These are phyloP conservation scores for Ilyonectria sp. DNA, from an alignment of 2,329 filamentous ascomycete species.

Conservation along the genomic window DNA sequence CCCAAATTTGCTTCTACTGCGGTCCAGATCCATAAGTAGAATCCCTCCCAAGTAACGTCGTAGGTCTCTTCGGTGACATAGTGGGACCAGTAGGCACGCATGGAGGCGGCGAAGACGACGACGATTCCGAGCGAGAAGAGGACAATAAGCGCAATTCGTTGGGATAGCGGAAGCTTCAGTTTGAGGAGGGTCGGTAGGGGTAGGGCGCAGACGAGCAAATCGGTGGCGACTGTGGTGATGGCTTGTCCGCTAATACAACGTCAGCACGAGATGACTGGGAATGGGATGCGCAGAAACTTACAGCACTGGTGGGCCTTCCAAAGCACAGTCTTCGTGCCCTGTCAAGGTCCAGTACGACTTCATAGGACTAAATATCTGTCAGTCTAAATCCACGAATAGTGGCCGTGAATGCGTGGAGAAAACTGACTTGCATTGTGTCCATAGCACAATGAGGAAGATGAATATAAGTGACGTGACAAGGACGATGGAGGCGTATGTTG, in stretches of 20 bases:
- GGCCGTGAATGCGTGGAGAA: neutral
- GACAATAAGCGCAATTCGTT: conserved; percentile 54
- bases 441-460: conserved; percentile 54
- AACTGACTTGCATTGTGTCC: conserved; percentile 56
- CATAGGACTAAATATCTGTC: conserved; percentile 33
- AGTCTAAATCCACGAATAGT: neutral
- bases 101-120: conserved; percentile 54
- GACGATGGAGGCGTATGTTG: conserved; percentile 49
- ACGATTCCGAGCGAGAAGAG: conserved; percentile 57
- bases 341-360: conserved; percentile 44
- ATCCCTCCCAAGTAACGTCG: conserved; percentile 59
- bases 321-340: conserved; percentile 47
- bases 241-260: conserved; percentile 48
- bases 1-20: conserved; percentile 59
- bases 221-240: conserved; percentile 51
- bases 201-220: conserved; percentile 55
- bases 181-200: conserved; percentile 54
- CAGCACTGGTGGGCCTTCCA: conserved; percentile 49
- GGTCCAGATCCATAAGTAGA: conserved; percentile 60
- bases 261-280: conserved; percentile 1
- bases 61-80: conserved; percentile 54
- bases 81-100: conserved; percentile 57
- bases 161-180: conserved; percentile 51
- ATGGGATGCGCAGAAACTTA: conserved; percentile 26
- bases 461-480: conserved; percentile 49